Percentiles rank a stretch among this genome's conserved stretches.
phyloP scores from a whole-genome alignment of 2,329 filamentous ascomycete species.

The Scedosporium minutisporum region DNA sequence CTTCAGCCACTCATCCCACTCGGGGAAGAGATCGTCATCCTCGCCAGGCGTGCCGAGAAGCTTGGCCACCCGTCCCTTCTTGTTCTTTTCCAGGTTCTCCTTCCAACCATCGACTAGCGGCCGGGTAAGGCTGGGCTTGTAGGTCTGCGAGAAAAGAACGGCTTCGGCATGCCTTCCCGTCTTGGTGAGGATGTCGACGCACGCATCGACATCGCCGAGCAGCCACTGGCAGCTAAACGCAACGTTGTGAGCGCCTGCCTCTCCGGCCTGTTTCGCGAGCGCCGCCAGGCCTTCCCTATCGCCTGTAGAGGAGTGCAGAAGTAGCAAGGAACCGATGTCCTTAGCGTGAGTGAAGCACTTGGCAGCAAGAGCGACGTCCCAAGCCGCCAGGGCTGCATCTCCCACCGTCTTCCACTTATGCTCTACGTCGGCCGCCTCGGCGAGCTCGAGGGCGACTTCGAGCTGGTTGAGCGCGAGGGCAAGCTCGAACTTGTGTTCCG shows the following conservation, averaged over 20 bases:
- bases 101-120: conserved; percentile 73
- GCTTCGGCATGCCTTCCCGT: conserved; percentile 78
- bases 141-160: conserved; percentile 87
- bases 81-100: conserved; percentile 67
- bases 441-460: conserved; percentile 75
- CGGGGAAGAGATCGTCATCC: conserved; percentile 83
- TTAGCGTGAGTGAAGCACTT: conserved; percentile 90
- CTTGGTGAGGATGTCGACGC: conserved; percentile 67
- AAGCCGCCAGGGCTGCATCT: conserved; percentile 75
- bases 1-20: conserved; percentile 86
- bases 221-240: conserved; percentile 89
- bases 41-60: conserved; percentile 73
- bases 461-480: conserved; percentile 75
- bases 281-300: conserved; percentile 64
- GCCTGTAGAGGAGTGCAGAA: conserved; percentile 79
- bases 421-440: conserved; percentile 73
- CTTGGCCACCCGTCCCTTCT: conserved; percentile 77
- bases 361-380: conserved; percentile 80
- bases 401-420: conserved; percentile 99
- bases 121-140: conserved; percentile 70
- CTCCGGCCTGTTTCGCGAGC: conserved; percentile 65
- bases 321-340: conserved; percentile 78
- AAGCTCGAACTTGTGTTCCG: conserved; percentile 94
- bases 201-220: conserved; percentile 70
- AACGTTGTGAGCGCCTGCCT: conserved; percentile 77